Evolutionary conservation across 192 early-diverging fungal species (phyloP).

Genomic region (Linnemannia schmuckeri): DNA sequence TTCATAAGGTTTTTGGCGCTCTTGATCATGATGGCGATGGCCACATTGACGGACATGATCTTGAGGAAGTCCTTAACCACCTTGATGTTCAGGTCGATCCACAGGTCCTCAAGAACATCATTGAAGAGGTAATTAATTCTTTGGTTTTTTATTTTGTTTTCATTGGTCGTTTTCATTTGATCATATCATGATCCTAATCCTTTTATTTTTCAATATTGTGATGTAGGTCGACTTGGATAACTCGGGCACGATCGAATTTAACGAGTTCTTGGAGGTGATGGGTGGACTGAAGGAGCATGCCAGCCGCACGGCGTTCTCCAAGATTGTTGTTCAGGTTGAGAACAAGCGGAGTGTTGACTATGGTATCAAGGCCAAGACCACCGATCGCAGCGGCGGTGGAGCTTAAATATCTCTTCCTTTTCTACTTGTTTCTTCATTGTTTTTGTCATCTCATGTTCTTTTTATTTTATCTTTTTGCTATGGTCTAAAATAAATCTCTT

Average conservation of each 20-base stretch:
- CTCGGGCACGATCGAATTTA: slow-evolving; percentile 73
- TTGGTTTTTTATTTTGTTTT: background rate
- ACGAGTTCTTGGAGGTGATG: slow-evolving; percentile 81
- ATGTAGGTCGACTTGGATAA: slow-evolving; percentile 64
- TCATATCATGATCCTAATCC: background rate
- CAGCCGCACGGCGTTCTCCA: slow-evolving; percentile 61
- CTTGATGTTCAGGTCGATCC: slow-evolving; percentile 66
- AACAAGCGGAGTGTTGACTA: slow-evolving; percentile 41
- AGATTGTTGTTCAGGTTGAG: slow-evolving; percentile 49
- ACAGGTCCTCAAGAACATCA: slow-evolving; percentile 64
- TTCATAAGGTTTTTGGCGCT: slow-evolving; percentile 69
- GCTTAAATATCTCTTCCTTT: slow-evolving; percentile 20
- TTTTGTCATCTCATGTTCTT: background rate
- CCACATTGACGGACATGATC: slow-evolving; percentile 64
- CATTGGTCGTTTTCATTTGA: background rate
- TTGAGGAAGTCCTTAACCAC: slow-evolving; percentile 64
- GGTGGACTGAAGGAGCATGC: slow-evolving; percentile 70
- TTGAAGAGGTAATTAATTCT: slow-evolving; percentile 54
- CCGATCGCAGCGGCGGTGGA: slow-evolving; percentile 53
- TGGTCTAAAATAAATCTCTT: background rate
- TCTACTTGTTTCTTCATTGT: background rate
- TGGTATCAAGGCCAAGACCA: slow-evolving; percentile 55
- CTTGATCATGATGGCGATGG: slow-evolving; percentile 71
- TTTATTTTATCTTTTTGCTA: background rate
- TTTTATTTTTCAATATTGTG: no score